Percentiles rank a stretch among this genome's conserved stretches.
phyloP scores from a whole-genome alignment of 176 grass and related monocot genomes.

The Sorghum bicolor region Sorghum_bicolor_NCBIv3 NC_012872.2:6074001-6074500 shows the following conservation, averaged over 20 bases:
- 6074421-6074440: not conserved
- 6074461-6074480: not conserved
- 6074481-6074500: not conserved
- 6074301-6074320: not conserved
- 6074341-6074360: not conserved
- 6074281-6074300: not conserved
- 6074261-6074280: not conserved
- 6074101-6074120: not conserved
- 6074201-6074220: slow-evolving; percentile 74
- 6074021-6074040: not conserved
- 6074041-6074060: not conserved
- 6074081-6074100: no score
- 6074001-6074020: not conserved
- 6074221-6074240: slow-evolving; percentile 57
- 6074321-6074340: no score
- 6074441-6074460: not conserved
- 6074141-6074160: not conserved
- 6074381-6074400: not conserved
- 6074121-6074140: not conserved
- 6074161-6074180: not conserved
- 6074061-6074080: not conserved
- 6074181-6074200: not conserved
- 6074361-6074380: not conserved
- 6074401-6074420: not conserved
- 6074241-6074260: slow-evolving; percentile 54